Conservation (phyloP, 140 eudicot genomes). For the Senecio squalidus region DNA sequence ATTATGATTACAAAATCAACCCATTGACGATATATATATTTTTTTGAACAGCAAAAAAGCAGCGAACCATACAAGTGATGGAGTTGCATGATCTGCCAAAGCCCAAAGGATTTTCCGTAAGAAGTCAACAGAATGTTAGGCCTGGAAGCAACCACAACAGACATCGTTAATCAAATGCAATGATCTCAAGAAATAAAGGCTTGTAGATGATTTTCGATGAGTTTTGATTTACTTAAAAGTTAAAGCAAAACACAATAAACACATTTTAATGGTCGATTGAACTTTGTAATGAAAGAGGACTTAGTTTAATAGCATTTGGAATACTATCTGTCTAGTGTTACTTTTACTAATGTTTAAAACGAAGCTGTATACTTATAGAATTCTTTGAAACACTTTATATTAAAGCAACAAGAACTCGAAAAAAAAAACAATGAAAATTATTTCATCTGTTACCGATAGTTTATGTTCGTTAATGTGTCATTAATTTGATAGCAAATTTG, state of each 20-base stretch:
- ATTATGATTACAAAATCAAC: background rate
- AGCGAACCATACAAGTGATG: slow-evolving; percentile 84
- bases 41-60: slow-evolving; percentile 84
- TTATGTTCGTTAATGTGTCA: too few relatives aligned
- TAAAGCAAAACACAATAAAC: slow-evolving; percentile 16
- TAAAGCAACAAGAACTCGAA: too few relatives aligned
- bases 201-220: slow-evolving; percentile 17
- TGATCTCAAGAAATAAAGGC: slow-evolving; percentile 12
- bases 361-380: too few relatives aligned
- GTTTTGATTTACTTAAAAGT: slow-evolving; percentile 10
- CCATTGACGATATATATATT: slow-evolving; percentile 13
- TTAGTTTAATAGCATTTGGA: slow-evolving; percentile 19
- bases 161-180: slow-evolving; percentile 20
- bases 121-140: slow-evolving; percentile 23
- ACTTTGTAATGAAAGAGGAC: slow-evolving; percentile 10
- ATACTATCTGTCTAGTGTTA: too few relatives aligned
- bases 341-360: too few relatives aligned
- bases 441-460: too few relatives aligned
- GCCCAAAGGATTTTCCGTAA: slow-evolving; percentile 29
- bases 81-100: slow-evolving; percentile 89
- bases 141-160: slow-evolving; percentile 40
- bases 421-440: too few relatives aligned
- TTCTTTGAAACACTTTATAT: too few relatives aligned
- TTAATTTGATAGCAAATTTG: too few relatives aligned
- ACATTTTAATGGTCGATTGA: slow-evolving; percentile 18